Evolutionary conservation across 2,329 filamentous ascomycete genomes (phyloP).

Genomic region (Aspergillus nomiae): DNA sequence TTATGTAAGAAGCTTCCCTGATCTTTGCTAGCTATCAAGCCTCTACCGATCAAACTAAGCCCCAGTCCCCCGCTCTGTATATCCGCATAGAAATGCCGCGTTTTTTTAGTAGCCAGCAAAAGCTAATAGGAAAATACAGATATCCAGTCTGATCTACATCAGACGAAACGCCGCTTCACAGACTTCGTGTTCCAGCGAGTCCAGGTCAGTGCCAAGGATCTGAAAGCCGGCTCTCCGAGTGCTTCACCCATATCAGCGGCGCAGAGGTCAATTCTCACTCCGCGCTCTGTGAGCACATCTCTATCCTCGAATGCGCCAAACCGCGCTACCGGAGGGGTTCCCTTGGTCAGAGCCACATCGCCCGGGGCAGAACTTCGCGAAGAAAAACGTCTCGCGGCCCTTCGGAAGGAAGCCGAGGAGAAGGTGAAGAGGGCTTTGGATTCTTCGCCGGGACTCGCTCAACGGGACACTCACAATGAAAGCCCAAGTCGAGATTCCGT

Average conservation of each 20-base stretch:
- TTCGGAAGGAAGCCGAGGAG: constrained; percentile 32
- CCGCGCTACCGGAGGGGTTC: constrained; percentile 32
- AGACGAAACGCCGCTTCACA: constrained; percentile 51
- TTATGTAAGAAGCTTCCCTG: constrained; percentile 43
- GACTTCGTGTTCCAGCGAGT: constrained; percentile 51
- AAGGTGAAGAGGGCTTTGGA: constrained; percentile 30
- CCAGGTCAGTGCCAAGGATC: constrained; percentile 24
- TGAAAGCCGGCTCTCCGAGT: constrained; percentile 15
- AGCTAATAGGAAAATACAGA: constrained; percentile 29
- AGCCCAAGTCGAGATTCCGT: not conserved
- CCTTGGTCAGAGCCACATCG: constrained; percentile 43
- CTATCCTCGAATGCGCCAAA: constrained; percentile 19
- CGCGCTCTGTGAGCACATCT: constrained; percentile 38
- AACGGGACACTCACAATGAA: not conserved
- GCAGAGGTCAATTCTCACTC: constrained; percentile 32
- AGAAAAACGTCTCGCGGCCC: constrained; percentile 30
- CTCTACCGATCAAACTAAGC: not conserved
- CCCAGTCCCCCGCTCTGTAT: not conserved
- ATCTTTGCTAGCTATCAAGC: constrained; percentile 1
- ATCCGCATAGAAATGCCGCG: not conserved
- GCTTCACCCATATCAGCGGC: constrained; percentile 22
- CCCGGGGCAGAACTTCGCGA: constrained; percentile 45
- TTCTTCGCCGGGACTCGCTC: constrained; percentile 17
- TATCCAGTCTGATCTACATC: constrained; percentile 47
- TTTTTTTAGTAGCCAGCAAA: not conserved